Conservation (phyloP, 1,284 basidiomycete genomes). For the Marasmius oreades region DNA sequence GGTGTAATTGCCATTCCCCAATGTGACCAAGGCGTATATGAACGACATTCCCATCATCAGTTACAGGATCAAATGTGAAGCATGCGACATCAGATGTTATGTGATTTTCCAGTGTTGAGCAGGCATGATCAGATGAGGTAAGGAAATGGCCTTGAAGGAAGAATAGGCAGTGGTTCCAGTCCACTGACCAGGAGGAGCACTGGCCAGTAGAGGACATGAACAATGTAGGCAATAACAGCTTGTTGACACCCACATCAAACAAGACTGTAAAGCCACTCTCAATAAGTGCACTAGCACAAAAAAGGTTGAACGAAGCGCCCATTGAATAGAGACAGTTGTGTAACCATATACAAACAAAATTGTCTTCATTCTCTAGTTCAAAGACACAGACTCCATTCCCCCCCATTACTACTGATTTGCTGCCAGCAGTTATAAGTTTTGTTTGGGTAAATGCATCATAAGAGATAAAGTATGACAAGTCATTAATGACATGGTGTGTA, state of each 20-base stretch:
- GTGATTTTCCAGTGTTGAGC: background rate
- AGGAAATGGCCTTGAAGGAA: background rate
- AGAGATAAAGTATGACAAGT: background rate
- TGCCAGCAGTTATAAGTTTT: conserved; percentile 1
- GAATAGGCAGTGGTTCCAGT: background rate
- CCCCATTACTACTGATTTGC: background rate
- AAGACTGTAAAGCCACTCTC: background rate
- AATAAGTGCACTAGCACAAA: conserved; percentile 4
- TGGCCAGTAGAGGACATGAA: background rate
- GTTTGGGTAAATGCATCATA: background rate
- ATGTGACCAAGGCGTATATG: background rate
- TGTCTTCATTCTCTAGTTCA: background rate
- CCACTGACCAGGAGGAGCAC: conserved; percentile 3
- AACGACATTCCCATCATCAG: background rate
- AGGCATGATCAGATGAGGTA: background rate
- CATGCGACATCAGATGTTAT: background rate
- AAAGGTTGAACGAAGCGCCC: background rate
- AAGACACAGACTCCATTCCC: conserved; percentile 1
- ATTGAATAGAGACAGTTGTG: conserved; percentile 8
- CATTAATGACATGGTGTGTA: conserved; percentile 7
- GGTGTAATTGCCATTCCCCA: background rate
- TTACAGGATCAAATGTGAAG: background rate
- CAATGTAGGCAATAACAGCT: background rate
- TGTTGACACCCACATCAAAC: background rate
- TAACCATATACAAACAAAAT: background rate